Evolutionary conservation across 78 protist genomes (phyloP).

Genomic region (Mantamonas sphyraenae): DNA sequence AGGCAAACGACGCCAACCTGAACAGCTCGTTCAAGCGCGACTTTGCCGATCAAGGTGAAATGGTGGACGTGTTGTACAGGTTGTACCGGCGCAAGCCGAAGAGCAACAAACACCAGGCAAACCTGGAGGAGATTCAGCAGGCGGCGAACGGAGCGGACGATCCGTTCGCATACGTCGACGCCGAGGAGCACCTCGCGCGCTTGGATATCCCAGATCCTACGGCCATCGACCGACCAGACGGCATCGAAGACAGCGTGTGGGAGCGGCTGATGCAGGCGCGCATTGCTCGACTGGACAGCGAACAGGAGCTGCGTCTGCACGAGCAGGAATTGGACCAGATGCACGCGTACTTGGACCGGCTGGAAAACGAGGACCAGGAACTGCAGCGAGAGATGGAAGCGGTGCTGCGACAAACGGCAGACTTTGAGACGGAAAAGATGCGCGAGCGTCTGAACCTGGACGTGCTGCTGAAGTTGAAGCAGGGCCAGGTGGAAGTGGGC

Average conservation of each 20-base stretch:
- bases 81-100: not conserved
- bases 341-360: not conserved
- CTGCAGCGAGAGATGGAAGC: not conserved
- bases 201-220: not conserved
- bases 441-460: constrained; percentile 12
- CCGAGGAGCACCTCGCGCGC: not conserved
- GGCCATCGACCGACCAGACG: constrained; percentile 15
- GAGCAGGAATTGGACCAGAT: not conserved
- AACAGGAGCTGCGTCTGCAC: constrained; percentile 2
- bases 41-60: not conserved
- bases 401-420: not conserved
- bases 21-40: constrained; percentile 6
- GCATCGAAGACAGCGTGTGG: constrained; percentile 8
- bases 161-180: not conserved
- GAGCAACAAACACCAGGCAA: not conserved
- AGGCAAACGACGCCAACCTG: not conserved
- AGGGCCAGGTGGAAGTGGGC: constrained; percentile 60
- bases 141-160: not conserved
- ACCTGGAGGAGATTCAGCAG: not conserved
- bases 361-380: not conserved
- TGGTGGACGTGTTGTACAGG: not conserved
- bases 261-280: not conserved
- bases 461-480: constrained; percentile 23
- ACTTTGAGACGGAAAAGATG: not conserved
- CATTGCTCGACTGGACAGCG: not conserved